A percentile compares a stretch with the other conserved stretches of the same genome.
Evolutionary conservation across 2,329 filamentous ascomycete species (phyloP).

Genomic region (Penicillium thymicola): DNA sequence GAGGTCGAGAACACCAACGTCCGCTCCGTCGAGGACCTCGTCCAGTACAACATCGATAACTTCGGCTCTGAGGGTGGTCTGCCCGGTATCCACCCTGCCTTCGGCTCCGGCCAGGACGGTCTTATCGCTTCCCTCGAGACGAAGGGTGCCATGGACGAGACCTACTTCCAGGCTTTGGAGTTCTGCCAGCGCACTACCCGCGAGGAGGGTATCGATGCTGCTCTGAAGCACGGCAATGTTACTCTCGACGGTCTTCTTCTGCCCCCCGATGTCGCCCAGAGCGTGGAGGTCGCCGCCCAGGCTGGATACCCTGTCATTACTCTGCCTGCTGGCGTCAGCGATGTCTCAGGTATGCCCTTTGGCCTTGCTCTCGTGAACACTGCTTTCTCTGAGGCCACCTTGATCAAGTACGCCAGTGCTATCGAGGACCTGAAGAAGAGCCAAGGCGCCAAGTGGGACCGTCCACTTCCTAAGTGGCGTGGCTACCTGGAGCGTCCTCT

Average conservation of each 20-base stretch:
- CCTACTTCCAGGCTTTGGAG: constrained; percentile 63
- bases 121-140: constrained; percentile 63
- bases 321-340: constrained; percentile 59
- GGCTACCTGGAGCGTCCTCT: constrained; percentile 46
- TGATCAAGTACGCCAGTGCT: constrained; percentile 61
- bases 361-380: constrained; percentile 60
- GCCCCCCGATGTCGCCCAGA: constrained; percentile 65
- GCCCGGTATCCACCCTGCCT: constrained; percentile 61
- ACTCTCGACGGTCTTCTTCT: constrained; percentile 63
- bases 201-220: constrained; percentile 67
- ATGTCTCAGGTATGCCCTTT: constrained; percentile 57
- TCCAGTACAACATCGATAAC: constrained; percentile 62
- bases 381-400: constrained; percentile 57
- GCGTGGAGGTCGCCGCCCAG: constrained; percentile 68
- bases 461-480: constrained; percentile 52
- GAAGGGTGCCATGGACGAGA: constrained; percentile 60
- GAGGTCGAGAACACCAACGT: constrained; percentile 61
- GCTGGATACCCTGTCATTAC: constrained; percentile 73
- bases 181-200: constrained; percentile 59
- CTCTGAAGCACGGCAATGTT: constrained; percentile 49
- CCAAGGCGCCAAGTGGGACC: constrained; percentile 45
- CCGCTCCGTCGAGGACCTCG: constrained; percentile 61
- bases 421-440: constrained; percentile 58
- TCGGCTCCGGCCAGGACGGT: constrained; percentile 67
- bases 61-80: constrained; percentile 65